These are phyloP conservation scores for Eucalyptus curtisii DNA, from an alignment of 345 rosid genomes.

Conservation along the genomic window DNA sequence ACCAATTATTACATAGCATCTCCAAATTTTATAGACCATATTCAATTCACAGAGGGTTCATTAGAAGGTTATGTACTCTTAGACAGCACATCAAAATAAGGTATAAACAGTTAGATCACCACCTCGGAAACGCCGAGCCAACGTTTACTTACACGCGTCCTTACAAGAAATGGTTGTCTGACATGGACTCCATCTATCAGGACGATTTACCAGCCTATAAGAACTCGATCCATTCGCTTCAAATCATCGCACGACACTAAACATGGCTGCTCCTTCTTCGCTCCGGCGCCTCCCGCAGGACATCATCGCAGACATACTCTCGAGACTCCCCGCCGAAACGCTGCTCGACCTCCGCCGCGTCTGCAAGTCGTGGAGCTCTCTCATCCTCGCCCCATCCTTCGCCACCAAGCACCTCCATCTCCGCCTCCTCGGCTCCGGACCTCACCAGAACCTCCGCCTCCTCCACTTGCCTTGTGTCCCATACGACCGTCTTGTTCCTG, in stretches of 20 bases:
- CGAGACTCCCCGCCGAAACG: not conserved
- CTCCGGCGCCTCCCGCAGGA: not conserved
- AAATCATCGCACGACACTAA: not conserved
- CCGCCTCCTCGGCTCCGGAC: not conserved
- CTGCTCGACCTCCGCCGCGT: not conserved
- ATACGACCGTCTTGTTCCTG: not conserved
- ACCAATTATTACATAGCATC: not conserved
- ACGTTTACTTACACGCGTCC: not conserved
- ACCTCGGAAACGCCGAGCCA: not conserved
- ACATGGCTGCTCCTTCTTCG: not conserved
- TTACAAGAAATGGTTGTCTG: not conserved
- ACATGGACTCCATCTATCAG: not conserved
- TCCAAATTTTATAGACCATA: not conserved
- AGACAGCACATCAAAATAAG: not conserved
- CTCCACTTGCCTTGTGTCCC: not conserved
- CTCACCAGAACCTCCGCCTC: not conserved
- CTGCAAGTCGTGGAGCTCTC: not conserved
- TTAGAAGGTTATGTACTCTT: not conserved
- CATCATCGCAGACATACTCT: not conserved
- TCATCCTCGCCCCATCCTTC: not conserved
- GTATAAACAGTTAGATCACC: not conserved
- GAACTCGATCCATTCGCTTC: not conserved
- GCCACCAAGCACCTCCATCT: not conserved
- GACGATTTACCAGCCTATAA: not conserved
- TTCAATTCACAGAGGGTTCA: not conserved